These are phyloP conservation scores for Clathrus columnatus DNA, from an alignment of 768 basidiomycete genomes.

Conservation along the genomic window DNA sequence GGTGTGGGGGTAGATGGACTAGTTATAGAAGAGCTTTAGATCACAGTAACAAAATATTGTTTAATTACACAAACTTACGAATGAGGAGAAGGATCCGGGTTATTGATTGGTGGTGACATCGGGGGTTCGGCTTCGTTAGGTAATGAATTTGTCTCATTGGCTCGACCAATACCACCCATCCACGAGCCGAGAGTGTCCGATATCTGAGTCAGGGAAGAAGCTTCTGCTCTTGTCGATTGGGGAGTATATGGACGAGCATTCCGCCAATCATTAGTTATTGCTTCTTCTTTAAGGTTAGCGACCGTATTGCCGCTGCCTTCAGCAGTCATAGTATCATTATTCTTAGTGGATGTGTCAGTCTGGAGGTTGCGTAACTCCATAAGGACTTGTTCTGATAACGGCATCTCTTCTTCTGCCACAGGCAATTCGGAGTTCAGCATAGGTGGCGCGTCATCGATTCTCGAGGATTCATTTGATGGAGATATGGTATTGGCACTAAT, in stretches of 20 bases:
- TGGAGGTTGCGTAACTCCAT: slow-evolving; percentile 4
- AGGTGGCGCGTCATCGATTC: background rate
- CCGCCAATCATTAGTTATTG: background rate
- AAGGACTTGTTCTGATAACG: background rate
- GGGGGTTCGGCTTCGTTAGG: background rate
- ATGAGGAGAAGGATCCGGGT: background rate
- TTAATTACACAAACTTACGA: background rate
- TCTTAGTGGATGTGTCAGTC: too few relatives aligned
- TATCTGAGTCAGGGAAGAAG: background rate
- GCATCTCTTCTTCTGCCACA: background rate
- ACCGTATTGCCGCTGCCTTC: background rate
- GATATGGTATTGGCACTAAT: background rate
- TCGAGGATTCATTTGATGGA: background rate
- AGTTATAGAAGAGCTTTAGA: slow-evolving; percentile 1
- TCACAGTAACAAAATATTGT: background rate
- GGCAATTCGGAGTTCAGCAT: background rate
- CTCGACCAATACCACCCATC: slow-evolving; percentile 1
- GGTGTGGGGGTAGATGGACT: slow-evolving; percentile 10
- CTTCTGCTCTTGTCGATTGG: too few relatives aligned
- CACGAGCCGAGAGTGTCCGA: slow-evolving; percentile 6
- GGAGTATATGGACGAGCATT: background rate
- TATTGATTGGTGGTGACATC: background rate
- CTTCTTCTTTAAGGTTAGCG: background rate
- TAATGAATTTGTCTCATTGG: background rate
- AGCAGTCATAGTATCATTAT: background rate